These are phyloP conservation scores for Keithomyces neogunnii DNA, from an alignment of 2,329 filamentous ascomycete species.

Conservation along the genomic window DNA sequence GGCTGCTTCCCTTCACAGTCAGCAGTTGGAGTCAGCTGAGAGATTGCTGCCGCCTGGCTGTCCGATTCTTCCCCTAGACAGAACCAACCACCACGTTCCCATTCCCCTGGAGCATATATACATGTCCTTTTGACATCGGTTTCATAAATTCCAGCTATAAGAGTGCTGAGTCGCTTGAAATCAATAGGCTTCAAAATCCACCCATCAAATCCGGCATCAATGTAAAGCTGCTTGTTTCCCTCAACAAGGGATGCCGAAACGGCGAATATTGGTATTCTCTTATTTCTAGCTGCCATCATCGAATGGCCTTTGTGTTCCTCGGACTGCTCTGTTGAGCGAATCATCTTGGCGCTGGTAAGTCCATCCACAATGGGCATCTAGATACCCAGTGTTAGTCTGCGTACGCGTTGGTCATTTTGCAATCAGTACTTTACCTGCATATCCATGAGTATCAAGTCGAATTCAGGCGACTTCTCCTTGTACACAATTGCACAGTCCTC, in stretches of 20 bases:
- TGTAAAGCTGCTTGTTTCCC: slow-evolving; percentile 57
- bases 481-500: slow-evolving; percentile 73
- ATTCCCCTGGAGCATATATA: slow-evolving; percentile 62
- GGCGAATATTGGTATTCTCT: slow-evolving; percentile 72
- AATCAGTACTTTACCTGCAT: slow-evolving; percentile 59
- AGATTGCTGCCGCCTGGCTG: slow-evolving; percentile 9
- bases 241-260: slow-evolving; percentile 79
- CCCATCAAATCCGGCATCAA: slow-evolving; percentile 74
- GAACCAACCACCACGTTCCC: slow-evolving; percentile 88
- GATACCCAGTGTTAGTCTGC: background rate
- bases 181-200: slow-evolving; percentile 89
- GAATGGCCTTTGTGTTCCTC: slow-evolving; percentile 43
- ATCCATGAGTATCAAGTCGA: slow-evolving; percentile 83
- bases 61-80: slow-evolving; percentile 8
- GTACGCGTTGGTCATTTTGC: background rate
- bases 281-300: slow-evolving; percentile 47
- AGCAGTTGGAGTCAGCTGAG: slow-evolving; percentile 19
- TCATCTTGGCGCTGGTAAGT: slow-evolving; percentile 73
- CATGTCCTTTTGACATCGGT: slow-evolving; percentile 48
- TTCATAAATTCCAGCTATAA: slow-evolving; percentile 63
- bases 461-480: slow-evolving; percentile 50
- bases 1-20: slow-evolving; percentile 7
- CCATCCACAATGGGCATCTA: slow-evolving; percentile 96
- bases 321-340: slow-evolving; percentile 61
- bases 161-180: slow-evolving; percentile 61